Percentiles rank a stretch among this genome's conserved stretches.
phyloP scores from a whole-genome alignment of 2,329 filamentous ascomycete genomes.

The Ascochyta lentis region DNA sequence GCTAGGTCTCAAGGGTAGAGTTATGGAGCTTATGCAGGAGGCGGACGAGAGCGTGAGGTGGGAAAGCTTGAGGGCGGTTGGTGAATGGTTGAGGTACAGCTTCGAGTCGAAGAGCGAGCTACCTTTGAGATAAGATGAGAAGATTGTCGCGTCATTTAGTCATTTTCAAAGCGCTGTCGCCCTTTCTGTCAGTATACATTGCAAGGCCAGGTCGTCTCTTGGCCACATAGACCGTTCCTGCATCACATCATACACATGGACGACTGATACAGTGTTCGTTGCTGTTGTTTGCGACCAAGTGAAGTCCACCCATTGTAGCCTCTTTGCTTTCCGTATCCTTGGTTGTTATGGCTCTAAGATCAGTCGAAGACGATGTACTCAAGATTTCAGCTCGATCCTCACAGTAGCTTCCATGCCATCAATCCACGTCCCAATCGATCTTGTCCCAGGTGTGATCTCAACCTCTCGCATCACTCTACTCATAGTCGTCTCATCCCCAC shows the following conservation, averaged over 20 bases:
- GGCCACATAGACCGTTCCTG: slow-evolving; percentile 14
- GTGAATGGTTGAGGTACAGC: slow-evolving; percentile 76
- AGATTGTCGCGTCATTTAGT: not conserved
- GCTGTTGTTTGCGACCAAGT: too few species aligned
- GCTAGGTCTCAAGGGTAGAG: slow-evolving; percentile 80
- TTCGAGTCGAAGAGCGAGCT: slow-evolving; percentile 48
- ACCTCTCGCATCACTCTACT: slow-evolving; percentile 80
- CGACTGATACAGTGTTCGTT: not conserved
- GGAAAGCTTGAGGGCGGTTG: slow-evolving; percentile 88
- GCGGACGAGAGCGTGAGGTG: slow-evolving; percentile 87
- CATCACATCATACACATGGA: slow-evolving; percentile 3
- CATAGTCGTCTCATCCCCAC: slow-evolving; percentile 63
- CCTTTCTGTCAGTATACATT: slow-evolving; percentile 14
- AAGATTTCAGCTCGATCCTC: slow-evolving; percentile 65
- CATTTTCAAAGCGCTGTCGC: slow-evolving; percentile 12
- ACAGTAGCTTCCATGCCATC: slow-evolving; percentile 75
- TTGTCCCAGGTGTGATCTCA: slow-evolving; percentile 78
- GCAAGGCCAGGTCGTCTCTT: slow-evolving; percentile 7
- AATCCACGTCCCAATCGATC: slow-evolving; percentile 82
- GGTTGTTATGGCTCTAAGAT: too few species aligned
- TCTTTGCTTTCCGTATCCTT: too few species aligned
- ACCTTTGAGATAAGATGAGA: slow-evolving; percentile 32
- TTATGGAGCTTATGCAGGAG: slow-evolving; percentile 94
- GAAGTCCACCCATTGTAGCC: too few species aligned
- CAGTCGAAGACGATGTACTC: not conserved